These are phyloP conservation scores for Cyberlindnera suaveolens DNA, from an alignment of 805 yeast species.

Conservation along the genomic window DNA sequence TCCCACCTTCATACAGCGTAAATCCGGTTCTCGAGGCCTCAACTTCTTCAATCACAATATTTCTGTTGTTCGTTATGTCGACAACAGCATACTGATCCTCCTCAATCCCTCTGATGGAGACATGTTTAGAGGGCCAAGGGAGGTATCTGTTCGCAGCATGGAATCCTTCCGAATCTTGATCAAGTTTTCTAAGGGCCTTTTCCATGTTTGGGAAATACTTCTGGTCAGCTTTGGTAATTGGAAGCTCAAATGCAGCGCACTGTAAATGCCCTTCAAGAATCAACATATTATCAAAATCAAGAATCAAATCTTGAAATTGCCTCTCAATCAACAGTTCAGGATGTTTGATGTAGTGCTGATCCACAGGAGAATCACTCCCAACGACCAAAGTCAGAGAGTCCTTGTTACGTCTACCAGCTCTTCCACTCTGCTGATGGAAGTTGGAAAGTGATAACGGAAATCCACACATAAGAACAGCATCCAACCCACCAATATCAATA, in stretches of 20 bases:
- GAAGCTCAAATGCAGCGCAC: slow-evolving; percentile 88
- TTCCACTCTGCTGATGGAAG: slow-evolving; percentile 92
- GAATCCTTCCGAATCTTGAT: slow-evolving; percentile 38
- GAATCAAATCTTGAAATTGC: slow-evolving; percentile 50
- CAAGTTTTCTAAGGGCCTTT: slow-evolving; percentile 28
- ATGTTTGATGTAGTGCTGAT: slow-evolving; percentile 73
- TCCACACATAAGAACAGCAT: slow-evolving; percentile 88
- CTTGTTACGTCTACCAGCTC: slow-evolving; percentile 86
- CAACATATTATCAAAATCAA: slow-evolving; percentile 55
- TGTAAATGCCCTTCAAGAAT: slow-evolving; percentile 81
- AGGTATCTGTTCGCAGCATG: slow-evolving; percentile 53
- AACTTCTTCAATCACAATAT: slow-evolving; percentile 77
- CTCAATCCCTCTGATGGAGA: slow-evolving; percentile 78
- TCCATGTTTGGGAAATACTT: slow-evolving; percentile 43
- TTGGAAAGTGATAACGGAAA: slow-evolving; percentile 85
- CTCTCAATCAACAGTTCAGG: slow-evolving; percentile 51
- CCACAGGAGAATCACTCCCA: slow-evolving; percentile 78
- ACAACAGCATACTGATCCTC: slow-evolving; percentile 83
- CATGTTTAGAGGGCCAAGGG: slow-evolving; percentile 77
- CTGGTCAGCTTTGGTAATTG: slow-evolving; percentile 51
- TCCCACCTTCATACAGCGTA: slow-evolving; percentile 88
- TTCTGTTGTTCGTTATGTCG: slow-evolving; percentile 73
- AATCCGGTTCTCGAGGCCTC: slow-evolving; percentile 87
- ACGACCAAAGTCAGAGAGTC: slow-evolving; percentile 85
- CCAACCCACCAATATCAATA: slow-evolving; percentile 88